A percentile compares a stretch with the other conserved stretches of the same genome.
These are phyloP conservation scores for Oemleria cerasiformis DNA, from an alignment of 306 rosid genomes.

Conservation along the genomic window DNA sequence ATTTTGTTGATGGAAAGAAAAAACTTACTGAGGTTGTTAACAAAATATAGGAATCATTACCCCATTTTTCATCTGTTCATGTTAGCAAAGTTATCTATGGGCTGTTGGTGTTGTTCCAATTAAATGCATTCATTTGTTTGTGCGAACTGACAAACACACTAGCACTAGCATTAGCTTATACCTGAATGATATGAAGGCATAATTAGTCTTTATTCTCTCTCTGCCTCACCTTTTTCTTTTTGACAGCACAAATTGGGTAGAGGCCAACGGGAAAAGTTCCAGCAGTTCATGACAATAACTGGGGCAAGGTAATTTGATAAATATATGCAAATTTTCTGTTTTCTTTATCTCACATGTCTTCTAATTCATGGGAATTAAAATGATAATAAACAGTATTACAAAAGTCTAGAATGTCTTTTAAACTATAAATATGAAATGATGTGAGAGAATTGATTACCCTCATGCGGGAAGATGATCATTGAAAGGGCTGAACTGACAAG, in stretches of 20 bases:
- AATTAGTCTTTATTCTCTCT: neutral
- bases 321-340: slow-evolving; percentile 11
- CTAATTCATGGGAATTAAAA: neutral
- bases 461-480: no score
- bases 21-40: neutral
- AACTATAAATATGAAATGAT: no score
- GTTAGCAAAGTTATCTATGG: neutral
- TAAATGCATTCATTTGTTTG: neutral
- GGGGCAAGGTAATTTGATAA: slow-evolving; percentile 71
- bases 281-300: slow-evolving; percentile 88
- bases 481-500: no score
- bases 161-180: neutral
- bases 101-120: neutral
- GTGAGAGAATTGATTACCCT: no score
- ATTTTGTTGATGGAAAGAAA: neutral
- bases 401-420: no score
- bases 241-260: slow-evolving; percentile 84
- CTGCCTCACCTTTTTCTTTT: slow-evolving; percentile 3
- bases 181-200: neutral
- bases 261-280: slow-evolving; percentile 93
- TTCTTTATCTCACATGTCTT: slow-evolving; percentile 1
- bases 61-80: neutral
- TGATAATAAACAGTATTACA: no score
- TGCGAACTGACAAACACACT: neutral
- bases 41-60: neutral